Evolutionary conservation across 257 asterid genomes (phyloP).

Genomic region (Solanum etuberosum): DNA sequence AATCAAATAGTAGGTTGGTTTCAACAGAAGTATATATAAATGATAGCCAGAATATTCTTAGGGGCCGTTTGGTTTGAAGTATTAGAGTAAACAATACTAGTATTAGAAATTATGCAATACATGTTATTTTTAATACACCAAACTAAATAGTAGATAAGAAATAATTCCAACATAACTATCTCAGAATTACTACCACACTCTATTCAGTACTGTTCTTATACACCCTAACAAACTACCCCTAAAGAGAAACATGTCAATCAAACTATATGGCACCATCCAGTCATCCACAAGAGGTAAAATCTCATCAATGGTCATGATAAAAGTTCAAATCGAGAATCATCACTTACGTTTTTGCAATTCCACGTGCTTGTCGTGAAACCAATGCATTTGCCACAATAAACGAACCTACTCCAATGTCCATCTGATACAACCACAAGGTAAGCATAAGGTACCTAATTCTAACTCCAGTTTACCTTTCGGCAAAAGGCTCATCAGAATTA

Average conservation of each 20-base stretch:
- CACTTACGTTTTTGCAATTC: conserved; percentile 49
- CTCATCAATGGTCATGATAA: neutral
- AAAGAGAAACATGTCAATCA: neutral
- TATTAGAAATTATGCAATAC: neutral
- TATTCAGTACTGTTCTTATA: neutral
- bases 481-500: neutral
- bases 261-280: neutral
- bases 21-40: neutral
- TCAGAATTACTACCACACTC: neutral
- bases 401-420: conserved; percentile 97
- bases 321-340: neutral
- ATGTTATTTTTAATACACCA: neutral
- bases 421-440: conserved; percentile 30
- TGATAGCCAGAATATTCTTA: neutral
- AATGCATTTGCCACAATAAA: conserved; percentile 81
- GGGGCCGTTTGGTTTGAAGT: neutral
- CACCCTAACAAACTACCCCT: neutral
- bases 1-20: neutral
- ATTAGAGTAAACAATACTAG: neutral
- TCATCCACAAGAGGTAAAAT: neutral
- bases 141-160: neutral
- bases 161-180: neutral
- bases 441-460: neutral
- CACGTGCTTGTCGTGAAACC: conserved; percentile 87
- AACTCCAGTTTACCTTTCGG: neutral